Evolutionary conservation across 2,329 filamentous ascomycete genomes (phyloP).

Genomic region (Hymenoscyphus scutula): DNA sequence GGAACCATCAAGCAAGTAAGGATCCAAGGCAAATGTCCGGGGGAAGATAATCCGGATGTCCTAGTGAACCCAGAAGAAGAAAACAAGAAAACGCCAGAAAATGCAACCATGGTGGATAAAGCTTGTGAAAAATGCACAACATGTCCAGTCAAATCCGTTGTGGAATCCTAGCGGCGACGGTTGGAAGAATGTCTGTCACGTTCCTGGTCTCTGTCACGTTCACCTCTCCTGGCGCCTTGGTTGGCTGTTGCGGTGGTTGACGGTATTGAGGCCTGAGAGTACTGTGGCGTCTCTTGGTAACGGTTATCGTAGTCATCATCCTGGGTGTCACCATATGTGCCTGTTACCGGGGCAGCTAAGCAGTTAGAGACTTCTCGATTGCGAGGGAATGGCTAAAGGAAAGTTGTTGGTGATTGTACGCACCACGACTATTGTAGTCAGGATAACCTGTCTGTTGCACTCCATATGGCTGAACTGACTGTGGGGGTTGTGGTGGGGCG

Average conservation of each 20-base stretch:
- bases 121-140: constrained; percentile 23
- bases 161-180: constrained; percentile 22
- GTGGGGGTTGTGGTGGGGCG: constrained; percentile 33
- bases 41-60: constrained; percentile 24
- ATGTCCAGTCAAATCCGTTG: constrained; percentile 22
- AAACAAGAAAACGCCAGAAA: constrained; percentile 32
- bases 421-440: constrained; percentile 56
- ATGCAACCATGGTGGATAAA: constrained; percentile 24
- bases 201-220: constrained; percentile 27
- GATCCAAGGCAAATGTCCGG: constrained; percentile 21
- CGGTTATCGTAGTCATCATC: constrained; percentile 21
- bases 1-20: constrained; percentile 10
- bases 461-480: constrained; percentile 38
- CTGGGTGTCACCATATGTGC: constrained; percentile 26
- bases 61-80: constrained; percentile 25
- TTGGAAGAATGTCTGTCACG: constrained; percentile 19
- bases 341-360: constrained; percentile 31
- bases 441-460: constrained; percentile 48
- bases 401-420: constrained; percentile 43
- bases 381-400: constrained; percentile 17
- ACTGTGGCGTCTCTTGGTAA: constrained; percentile 27
- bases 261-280: constrained; percentile 26
- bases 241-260: constrained; percentile 27
- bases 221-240: constrained; percentile 30
- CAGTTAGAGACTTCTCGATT: constrained; percentile 35